Conservation (phyloP, 768 basidiomycete genomes). For the Coprinellus micaceus region DNA sequence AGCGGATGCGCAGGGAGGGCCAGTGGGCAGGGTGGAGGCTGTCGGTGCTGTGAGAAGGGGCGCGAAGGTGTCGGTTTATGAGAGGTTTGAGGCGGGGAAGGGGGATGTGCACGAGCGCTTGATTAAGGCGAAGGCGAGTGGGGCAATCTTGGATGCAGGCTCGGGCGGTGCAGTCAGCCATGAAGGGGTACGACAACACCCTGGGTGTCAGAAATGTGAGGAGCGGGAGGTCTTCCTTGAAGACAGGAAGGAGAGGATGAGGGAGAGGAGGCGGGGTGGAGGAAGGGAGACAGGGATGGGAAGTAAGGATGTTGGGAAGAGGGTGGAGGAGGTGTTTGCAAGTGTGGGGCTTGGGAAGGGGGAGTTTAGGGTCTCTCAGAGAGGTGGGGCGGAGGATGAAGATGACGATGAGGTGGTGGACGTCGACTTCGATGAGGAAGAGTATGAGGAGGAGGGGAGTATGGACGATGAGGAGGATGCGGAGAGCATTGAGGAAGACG, state of each 20-base stretch:
- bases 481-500: conserved; percentile 18
- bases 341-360: conserved; percentile 11
- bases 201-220: conserved; percentile 8
- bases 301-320: conserved; percentile 9
- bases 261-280: conserved; percentile 8
- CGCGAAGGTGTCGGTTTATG: not conserved
- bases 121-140: conserved; percentile 5
- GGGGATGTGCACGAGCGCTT: conserved; percentile 4
- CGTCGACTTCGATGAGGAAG: conserved; percentile 3
- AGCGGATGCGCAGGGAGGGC: not conserved
- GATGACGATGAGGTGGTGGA: conserved; percentile 1
- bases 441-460: too few relatives aligned
- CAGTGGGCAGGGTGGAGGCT: not conserved
- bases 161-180: not conserved
- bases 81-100: conserved; percentile 7
- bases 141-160: conserved; percentile 6
- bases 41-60: not conserved
- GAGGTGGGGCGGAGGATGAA: conserved; percentile 21
- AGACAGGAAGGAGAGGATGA: not conserved
- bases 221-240: conserved; percentile 3
- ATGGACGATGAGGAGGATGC: conserved; percentile 12
- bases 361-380: conserved; percentile 13
- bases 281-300: conserved; percentile 11
- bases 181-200: too few relatives aligned
- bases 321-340: conserved; percentile 11